Evolutionary conservation across 1,139 yeast species (phyloP), one percentile per base, ranked within the genome.

Genomic region (Geotrichum carabidarum): DNA sequence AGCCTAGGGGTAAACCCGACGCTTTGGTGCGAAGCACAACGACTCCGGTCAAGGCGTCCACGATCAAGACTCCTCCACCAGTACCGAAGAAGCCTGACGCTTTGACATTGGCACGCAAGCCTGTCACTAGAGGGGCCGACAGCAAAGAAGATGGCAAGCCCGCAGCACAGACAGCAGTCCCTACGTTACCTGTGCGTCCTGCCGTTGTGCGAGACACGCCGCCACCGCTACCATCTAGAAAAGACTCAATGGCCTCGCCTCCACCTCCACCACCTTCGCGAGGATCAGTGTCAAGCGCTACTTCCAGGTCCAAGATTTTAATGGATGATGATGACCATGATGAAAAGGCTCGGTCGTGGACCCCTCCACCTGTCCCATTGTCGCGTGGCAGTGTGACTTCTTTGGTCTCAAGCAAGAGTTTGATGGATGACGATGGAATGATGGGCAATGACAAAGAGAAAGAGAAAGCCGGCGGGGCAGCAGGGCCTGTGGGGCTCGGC

Each of bases 31-130:
- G 31, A 4, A 45, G 42, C 7, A 41, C 44, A 8, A 15, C 48
- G 8, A 32, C 51, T 12, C 27, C 44, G 4, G 44, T 40, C 4
- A 51, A 41, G 3, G n/a, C 12, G 30, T 12, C 42, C 15, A 22
- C 49, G 15, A n/a, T 38, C 45, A 45, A 51, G 22, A 31, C 57
- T 34, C 55, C 60, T n/a, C 63, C 63, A 7, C 61, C 61, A 6
- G 46, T 58, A n/a, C 62, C 63, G 4, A 51, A 53, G 18, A 59
- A 58, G 53, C 62, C 62, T 5, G 52, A 51, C 30, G 40, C 55
- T 11, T 31, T 57, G 12, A n/a, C 47, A 8, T 27, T 40, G 9
- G 34, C 18, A 6, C 51, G 52, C 27, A 50, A 50, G 30, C 50
- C 50, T 36, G 47, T 47, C 8, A 22, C 41, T 31, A 44, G 17